Conservation (phyloP, 2,329 filamentous ascomycete species). For the Penicillium sp. region DNA sequence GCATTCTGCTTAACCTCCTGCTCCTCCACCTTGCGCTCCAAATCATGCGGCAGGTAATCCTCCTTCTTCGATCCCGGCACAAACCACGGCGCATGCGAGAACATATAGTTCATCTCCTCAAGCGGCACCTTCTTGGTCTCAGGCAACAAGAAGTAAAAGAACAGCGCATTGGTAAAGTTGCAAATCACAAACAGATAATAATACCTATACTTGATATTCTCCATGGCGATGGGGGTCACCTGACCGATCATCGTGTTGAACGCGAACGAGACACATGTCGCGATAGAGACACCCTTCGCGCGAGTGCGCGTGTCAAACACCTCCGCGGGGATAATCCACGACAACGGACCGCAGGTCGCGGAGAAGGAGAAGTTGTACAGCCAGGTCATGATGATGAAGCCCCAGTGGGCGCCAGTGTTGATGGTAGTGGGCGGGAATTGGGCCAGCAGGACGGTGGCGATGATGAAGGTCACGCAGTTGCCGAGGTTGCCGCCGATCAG, state of each 20-base stretch:
- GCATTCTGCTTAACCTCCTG: slow-evolving; percentile 54
- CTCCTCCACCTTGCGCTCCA: slow-evolving; percentile 62
- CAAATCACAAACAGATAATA: slow-evolving; percentile 67
- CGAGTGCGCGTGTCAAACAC: slow-evolving; percentile 78
- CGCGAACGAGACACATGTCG: slow-evolving; percentile 71
- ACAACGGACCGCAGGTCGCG: slow-evolving; percentile 68
- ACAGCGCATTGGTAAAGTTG: slow-evolving; percentile 68
- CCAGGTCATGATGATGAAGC: slow-evolving; percentile 77
- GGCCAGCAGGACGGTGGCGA: slow-evolving; percentile 60
- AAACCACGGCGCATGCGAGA: slow-evolving; percentile 66
- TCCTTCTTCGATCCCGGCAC: slow-evolving; percentile 60
- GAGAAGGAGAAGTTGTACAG: slow-evolving; percentile 78
- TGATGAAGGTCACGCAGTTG: slow-evolving; percentile 72
- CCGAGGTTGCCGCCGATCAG: slow-evolving; percentile 71
- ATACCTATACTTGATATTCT: slow-evolving; percentile 56
- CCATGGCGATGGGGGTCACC: slow-evolving; percentile 64
- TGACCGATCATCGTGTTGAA: slow-evolving; percentile 78
- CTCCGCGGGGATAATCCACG: slow-evolving; percentile 63
- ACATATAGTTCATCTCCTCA: slow-evolving; percentile 69
- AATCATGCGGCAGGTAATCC: slow-evolving; percentile 57
- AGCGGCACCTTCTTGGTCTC: slow-evolving; percentile 66
- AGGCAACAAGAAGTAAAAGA: slow-evolving; percentile 68
- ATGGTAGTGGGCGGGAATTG: slow-evolving; percentile 62
- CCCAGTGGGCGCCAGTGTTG: slow-evolving; percentile 39
- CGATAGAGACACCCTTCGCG: slow-evolving; percentile 72